Conservation (phyloP, 1,284 basidiomycete genomes). For the Fereydounia khargensis region DNA sequence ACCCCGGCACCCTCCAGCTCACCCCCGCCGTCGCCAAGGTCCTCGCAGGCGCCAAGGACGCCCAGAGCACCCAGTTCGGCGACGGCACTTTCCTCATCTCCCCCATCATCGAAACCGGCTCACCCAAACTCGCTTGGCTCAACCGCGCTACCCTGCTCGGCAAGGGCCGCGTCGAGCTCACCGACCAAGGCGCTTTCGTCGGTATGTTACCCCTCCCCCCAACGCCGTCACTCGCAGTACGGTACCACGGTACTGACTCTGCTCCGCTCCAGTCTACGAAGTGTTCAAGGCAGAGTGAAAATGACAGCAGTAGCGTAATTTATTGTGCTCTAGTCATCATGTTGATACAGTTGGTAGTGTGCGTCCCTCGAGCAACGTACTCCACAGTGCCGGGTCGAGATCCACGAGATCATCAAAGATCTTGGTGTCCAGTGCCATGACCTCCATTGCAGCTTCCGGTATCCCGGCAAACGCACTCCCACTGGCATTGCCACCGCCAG, state of each 20-base stretch:
- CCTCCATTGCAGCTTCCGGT: too few species aligned
- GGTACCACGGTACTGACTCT: too few species aligned
- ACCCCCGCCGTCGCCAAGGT: conserved; percentile 19
- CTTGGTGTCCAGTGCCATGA: too few species aligned
- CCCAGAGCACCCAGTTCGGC: conserved; percentile 23
- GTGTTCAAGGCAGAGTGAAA: conserved; percentile 20
- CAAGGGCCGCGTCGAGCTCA: conserved; percentile 17
- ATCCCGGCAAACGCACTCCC: too few species aligned
- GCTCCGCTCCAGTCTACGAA: conserved; percentile 8
- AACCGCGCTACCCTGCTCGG: conserved; percentile 26
- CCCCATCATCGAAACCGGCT: conserved; percentile 19
- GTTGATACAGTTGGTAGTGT: too few species aligned
- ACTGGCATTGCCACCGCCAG: too few species aligned
- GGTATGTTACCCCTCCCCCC: conserved; percentile 5
- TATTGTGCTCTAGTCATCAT: too few species aligned
- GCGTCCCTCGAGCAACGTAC: too few species aligned
- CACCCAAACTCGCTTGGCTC: conserved; percentile 25
- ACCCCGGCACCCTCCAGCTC: conserved; percentile 21
- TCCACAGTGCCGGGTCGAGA: conserved; percentile 20
- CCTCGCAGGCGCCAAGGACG: conserved; percentile 7
- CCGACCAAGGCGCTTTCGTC: conserved; percentile 7
- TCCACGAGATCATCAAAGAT: conserved; percentile 20
- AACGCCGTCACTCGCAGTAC: neutral
- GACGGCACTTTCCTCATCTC: conserved; percentile 21
- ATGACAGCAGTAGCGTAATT: too few species aligned